Percentiles rank a stretch among this genome's conserved stretches.
These are phyloP conservation scores for Irpex sp. DNA, from an alignment of 1,284 basidiomycete genomes.

Conservation along the genomic window DNA sequence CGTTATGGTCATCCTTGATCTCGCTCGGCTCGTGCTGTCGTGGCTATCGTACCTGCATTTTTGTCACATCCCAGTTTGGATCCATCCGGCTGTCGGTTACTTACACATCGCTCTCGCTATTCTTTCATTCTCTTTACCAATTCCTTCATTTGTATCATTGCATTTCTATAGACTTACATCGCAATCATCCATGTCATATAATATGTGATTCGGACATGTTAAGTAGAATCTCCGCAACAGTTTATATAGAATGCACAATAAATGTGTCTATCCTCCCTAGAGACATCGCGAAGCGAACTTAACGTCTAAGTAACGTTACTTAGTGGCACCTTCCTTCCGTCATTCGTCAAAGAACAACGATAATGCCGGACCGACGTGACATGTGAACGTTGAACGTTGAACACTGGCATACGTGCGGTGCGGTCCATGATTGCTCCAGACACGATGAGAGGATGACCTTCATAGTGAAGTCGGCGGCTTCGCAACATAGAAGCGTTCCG, in stretches of 20 bases:
- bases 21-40: not conserved
- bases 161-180: not conserved
- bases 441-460: too few species aligned
- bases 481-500: too few species aligned
- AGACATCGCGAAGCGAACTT: not conserved
- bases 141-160: not conserved
- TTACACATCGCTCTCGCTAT: not conserved
- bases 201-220: not conserved
- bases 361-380: too few species aligned
- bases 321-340: not conserved
- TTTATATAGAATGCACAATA: not conserved
- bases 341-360: too few species aligned
- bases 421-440: too few species aligned
- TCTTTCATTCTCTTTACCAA: not conserved
- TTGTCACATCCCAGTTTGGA: not conserved
- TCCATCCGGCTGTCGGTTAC: not conserved
- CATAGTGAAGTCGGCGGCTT: too few species aligned
- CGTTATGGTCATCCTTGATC: not conserved
- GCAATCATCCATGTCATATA: not conserved
- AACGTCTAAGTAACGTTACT: not conserved
- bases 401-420: too few species aligned
- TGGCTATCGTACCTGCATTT: not conserved
- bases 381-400: too few species aligned
- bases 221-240: not conserved
- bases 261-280: not conserved